phyloP scores from a whole-genome alignment of 2,329 filamentous ascomycete genomes.

The Colletotrichum sp. region DNA sequence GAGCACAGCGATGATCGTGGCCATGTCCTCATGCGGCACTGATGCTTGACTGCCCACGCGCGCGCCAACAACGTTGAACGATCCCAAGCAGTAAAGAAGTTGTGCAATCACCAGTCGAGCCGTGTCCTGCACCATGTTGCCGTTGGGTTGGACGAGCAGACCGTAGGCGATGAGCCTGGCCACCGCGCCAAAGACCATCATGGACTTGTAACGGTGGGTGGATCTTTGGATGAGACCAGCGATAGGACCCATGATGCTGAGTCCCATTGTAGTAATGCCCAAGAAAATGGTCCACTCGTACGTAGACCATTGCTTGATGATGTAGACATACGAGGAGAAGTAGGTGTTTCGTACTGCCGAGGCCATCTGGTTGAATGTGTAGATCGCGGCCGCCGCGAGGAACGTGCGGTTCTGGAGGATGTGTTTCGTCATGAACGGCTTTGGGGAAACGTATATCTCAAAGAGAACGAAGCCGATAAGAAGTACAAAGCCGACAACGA shows the following conservation, averaged over 20 bases:
- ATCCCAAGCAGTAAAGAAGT: conserved; percentile 40
- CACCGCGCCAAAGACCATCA: conserved; percentile 42
- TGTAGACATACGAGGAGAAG: conserved; percentile 41
- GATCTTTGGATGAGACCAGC: conserved; percentile 37
- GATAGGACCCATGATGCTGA: conserved; percentile 40
- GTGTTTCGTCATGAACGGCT: conserved; percentile 36
- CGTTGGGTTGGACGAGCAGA: conserved; percentile 33
- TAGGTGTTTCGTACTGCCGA: conserved; percentile 40
- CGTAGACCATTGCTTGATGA: conserved; percentile 46
- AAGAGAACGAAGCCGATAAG: conserved; percentile 38
- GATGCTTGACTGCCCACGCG: conserved; percentile 45
- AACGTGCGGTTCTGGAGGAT: conserved; percentile 37
- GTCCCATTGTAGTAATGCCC: conserved; percentile 41
- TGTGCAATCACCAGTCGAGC: conserved; percentile 38
- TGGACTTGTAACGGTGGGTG: conserved; percentile 46
- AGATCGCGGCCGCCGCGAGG: conserved; percentile 31
- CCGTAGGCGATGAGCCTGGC: conserved; percentile 41
- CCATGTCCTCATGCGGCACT: conserved; percentile 47
- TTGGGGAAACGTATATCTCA: conserved; percentile 35
- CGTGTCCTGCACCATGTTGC: conserved; percentile 36
- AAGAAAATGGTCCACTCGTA: conserved; percentile 47
- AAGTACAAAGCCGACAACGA: conserved; percentile 28
- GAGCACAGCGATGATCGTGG: conserved; percentile 40
- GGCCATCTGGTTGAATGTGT: conserved; percentile 38
- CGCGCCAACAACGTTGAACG: conserved; percentile 42